Evolutionary conservation across 176 grass and related monocot genomes (phyloP).

Genomic region (Dactylis glomerata): DNA sequence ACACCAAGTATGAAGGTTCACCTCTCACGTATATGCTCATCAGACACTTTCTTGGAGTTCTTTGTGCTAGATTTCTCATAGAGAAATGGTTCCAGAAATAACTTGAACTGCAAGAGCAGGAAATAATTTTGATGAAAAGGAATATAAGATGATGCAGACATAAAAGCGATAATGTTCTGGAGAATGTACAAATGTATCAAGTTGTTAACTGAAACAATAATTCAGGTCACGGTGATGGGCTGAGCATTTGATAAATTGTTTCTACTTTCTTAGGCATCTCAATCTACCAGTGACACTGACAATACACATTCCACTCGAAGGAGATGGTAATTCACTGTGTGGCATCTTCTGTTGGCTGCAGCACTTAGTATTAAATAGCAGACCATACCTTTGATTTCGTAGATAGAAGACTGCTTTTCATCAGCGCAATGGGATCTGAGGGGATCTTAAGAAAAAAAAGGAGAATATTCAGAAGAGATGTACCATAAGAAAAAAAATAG

Average conservation of each 20-base stretch:
- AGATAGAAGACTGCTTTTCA: conserved; percentile 80
- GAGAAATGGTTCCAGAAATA: conserved; percentile 85
- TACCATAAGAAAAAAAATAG: not conserved
- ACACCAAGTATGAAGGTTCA: conserved; percentile 51
- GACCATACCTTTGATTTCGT: conserved; percentile 79
- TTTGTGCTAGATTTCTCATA: conserved; percentile 47
- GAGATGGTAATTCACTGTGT: not conserved
- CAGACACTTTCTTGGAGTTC: conserved; percentile 64
- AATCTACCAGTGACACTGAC: conserved; percentile 10
- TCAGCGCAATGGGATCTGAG: conserved; percentile 64
- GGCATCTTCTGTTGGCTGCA: not conserved
- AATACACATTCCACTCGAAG: not conserved
- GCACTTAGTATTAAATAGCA: not conserved
- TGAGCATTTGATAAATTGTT: conserved; percentile 6
- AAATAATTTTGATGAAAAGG: not conserved
- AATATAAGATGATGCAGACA: not conserved
- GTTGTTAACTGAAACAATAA: conserved; percentile 22
- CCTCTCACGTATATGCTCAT: conserved; percentile 73
- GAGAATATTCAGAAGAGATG: conserved; percentile 17
- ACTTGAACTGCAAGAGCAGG: conserved; percentile 50
- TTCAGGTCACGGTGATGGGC: not conserved
- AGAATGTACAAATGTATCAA: conserved; percentile 26
- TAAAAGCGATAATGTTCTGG: not conserved
- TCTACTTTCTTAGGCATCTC: conserved; percentile 2
- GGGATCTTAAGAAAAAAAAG: conserved; percentile 60